A percentile compares a stretch with the other conserved stretches of the same genome.
These are phyloP conservation scores for Wickerhamiella infanticola DNA, from an alignment of 1,139 yeast species.

Conservation along the genomic window DNA sequence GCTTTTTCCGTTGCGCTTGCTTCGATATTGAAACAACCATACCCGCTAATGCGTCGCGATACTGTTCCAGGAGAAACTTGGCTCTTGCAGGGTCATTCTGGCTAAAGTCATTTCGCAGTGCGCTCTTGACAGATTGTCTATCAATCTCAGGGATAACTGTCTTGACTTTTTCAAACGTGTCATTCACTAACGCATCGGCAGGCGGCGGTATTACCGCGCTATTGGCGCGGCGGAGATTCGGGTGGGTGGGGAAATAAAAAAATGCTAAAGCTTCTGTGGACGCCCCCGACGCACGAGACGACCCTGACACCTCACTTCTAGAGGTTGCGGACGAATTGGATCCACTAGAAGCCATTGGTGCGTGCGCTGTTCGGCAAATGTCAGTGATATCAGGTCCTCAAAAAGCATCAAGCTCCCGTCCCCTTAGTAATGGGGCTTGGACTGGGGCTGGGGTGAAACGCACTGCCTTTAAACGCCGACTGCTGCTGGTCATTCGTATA, in stretches of 20 bases:
- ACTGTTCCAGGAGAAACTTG: conserved; percentile 19
- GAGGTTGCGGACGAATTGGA: no score
- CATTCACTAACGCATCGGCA: not conserved
- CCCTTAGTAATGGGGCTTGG: no score
- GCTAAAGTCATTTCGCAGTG: conserved; percentile 26
- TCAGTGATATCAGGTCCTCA: no score
- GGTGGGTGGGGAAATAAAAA: not conserved
- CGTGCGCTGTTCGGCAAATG: no score
- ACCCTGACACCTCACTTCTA: no score
- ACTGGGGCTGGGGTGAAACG: no score
- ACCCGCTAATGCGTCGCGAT: conserved; percentile 23
- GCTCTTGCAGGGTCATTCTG: conserved; percentile 21
- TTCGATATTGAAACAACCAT: conserved; percentile 18
- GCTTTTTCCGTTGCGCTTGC: conserved; percentile 14
- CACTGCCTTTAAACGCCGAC: no score
- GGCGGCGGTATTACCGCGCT: not conserved
- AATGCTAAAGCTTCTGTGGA: no score
- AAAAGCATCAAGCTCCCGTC: no score
- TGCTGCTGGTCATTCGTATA: no score
- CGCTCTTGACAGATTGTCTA: conserved; percentile 12
- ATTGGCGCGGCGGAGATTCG: not conserved
- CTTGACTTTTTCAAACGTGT: not conserved
- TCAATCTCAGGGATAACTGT: conserved; percentile 7
- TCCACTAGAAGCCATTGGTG: no score
- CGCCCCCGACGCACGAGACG: no score